Evolutionary conservation across 805 yeast genomes (phyloP), one percentile per base, ranked within the genome.

Genomic region (Lipomyces anomalus): DNA sequence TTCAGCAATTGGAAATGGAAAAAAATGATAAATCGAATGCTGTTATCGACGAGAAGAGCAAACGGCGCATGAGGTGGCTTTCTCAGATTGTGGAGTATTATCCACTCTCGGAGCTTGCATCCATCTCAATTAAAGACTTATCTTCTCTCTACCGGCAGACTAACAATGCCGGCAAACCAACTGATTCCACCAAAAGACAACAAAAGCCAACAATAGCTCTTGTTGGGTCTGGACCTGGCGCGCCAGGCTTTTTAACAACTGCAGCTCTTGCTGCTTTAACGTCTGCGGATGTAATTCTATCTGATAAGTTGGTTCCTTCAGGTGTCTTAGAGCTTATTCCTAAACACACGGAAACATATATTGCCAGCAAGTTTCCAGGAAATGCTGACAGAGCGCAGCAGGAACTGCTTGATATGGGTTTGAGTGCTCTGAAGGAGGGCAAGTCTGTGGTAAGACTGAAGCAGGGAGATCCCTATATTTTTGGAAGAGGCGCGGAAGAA

Each of bases 401-500:
- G 48, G 95, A 90, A 64, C 71, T 90, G 36, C 67, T 87, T 28
- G 68, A 72, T n/a, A 62, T 81, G 53, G 97, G 95, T 0, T 65
- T 90, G 16, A 73, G 72, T 28, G 82, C 80, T 0, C 63, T 87
- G 22, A 53, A 69, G 22, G 64, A 72, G 42, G 96, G 96, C 13
- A 72, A 77, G 57, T 78, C 77, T 46, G 95, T 90, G 1, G 94
- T 90, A 2, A 72, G 97, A 47, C 73, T 90, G 55, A 90, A 90
- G 64, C 97, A 90, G 66, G 97, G 97, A 28, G 97, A 90, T 63
- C 97, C 97, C 6, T 90, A 87, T 64, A 84, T 90, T 26, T 90
- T 86, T 62, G 97, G 97, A 3, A 78, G 97, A 52, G 97, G 97
- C 36, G 96, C 95, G 34, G 97, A 90, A 66, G 97, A 90, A 60